Evolutionary conservation across 225 moss, liverwort and hornwort species (phyloP), one percentile per base, ranked within the genome.

Genomic region (Antitrichia curtipendula): DNA sequence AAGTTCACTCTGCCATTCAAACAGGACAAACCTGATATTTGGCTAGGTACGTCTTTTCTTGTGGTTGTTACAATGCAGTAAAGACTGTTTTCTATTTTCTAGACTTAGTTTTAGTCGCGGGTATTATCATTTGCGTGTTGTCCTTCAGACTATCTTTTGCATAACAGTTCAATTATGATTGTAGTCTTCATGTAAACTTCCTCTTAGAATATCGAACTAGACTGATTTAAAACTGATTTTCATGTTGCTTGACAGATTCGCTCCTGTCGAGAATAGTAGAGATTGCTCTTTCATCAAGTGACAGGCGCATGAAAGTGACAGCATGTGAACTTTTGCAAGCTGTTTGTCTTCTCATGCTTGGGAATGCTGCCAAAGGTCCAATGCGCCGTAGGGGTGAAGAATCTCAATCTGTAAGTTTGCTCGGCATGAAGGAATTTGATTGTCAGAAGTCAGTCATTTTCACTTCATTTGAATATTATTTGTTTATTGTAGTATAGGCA

Each of bases 271-370:
- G 96, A 81, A 95, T 95, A 66, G 94, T 96, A 87, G 98, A 98
- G 92, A 90, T 98, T 87, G 95, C 96, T 65, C 87, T 96, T 43
- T 96, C 94, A 41, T 98, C 98, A 71, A 98, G 96, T 91, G 98
- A 96, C 71, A 91, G 98, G 53, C 91, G 95, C 64, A 94, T 92
- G 68, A 98, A 98, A 95, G 96, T 98, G 65, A 91, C 93, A 57
- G 98, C 96, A 58, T 95, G 94, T 91, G 98, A 98, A 89, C 96
- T 98, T 86, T 90, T 98, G 82, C 98, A 98, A 77, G 98, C 96
- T 82, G 88, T 98, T 86, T 98, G 96, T 86, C 91, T 96, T 89
- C 92, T 98, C 82, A 98, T 98, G 98, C 95, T 98, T 77, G 98
- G 98, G 86, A 98, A 93, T 91, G 94, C 96, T 86, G 96, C 98